Evolutionary conservation across 2,329 filamentous ascomycete genomes (phyloP).

Genomic region (Ophiostoma sp.): DNA sequence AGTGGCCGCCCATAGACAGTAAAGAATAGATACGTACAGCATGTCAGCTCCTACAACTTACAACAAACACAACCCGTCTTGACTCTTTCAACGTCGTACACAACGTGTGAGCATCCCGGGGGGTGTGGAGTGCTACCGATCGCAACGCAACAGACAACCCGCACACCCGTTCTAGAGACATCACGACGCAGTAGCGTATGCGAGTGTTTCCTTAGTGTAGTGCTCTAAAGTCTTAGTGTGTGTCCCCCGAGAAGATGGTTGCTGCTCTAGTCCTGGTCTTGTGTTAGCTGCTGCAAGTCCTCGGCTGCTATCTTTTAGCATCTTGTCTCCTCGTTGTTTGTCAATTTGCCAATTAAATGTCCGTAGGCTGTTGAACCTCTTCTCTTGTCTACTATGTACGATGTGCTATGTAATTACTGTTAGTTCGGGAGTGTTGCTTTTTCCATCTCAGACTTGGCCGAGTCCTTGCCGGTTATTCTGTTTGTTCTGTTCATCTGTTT

Average conservation of each 20-base stretch:
- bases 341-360: slow-evolving; percentile 11
- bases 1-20: no score
- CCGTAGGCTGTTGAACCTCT: background rate
- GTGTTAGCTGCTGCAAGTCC: background rate
- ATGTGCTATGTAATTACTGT: background rate
- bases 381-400: background rate
- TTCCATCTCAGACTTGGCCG: background rate
- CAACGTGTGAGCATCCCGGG: background rate
- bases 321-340: background rate
- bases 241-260: slow-evolving; percentile 6
- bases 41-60: background rate
- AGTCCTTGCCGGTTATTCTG: no score
- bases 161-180: slow-evolving; percentile 2
- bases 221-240: slow-evolving; percentile 14
- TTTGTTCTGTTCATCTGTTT: no score
- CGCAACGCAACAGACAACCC: slow-evolving; percentile 3
- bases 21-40: no score
- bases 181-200: slow-evolving; percentile 23
- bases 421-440: background rate
- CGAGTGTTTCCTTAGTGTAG: slow-evolving; percentile 19
- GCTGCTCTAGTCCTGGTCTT: slow-evolving; percentile 5
- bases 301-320: slow-evolving; percentile 8
- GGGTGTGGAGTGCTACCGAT: slow-evolving; percentile 9
- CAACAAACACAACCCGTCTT: background rate
- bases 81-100: background rate